These are phyloP conservation scores for Oryza officinalis DNA, from an alignment of 176 grass and related monocot genomes.

Conservation along the genomic window DNA sequence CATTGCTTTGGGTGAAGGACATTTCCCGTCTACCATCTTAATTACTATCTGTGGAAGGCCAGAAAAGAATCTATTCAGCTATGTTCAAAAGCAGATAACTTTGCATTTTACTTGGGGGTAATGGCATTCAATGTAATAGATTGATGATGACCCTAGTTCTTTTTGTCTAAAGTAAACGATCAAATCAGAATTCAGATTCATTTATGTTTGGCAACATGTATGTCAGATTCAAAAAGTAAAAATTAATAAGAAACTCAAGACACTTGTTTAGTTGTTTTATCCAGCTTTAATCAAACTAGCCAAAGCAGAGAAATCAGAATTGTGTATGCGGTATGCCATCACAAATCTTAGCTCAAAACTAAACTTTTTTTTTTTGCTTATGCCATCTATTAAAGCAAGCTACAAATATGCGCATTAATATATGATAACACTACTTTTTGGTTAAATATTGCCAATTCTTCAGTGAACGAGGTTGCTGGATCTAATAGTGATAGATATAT, in stretches of 20 bases:
- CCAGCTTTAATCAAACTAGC: background rate
- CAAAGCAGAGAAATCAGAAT: constrained; percentile 5
- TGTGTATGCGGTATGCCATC: background rate
- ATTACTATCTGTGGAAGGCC: constrained; percentile 69
- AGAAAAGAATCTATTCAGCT: constrained; percentile 22
- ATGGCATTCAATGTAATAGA: background rate
- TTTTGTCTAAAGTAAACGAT: constrained; percentile 7
- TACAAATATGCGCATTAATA: background rate
- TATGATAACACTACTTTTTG: background rate
- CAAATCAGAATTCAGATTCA: background rate
- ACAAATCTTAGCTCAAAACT: constrained; percentile 3
- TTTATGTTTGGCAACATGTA: background rate
- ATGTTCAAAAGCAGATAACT: background rate
- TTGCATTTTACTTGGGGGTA: background rate
- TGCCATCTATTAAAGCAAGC: background rate
- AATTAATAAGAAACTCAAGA: background rate
- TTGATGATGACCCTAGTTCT: background rate
- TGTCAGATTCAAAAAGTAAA: background rate
- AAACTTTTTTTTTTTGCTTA: background rate
- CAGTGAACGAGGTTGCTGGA: background rate
- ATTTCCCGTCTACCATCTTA: constrained; percentile 58
- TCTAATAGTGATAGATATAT: background rate
- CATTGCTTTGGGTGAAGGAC: constrained; percentile 87
- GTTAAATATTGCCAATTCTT: constrained; percentile 5
- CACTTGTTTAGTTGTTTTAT: background rate